phyloP scores from a whole-genome alignment of 2,329 filamentous ascomycete genomes.

The Calonectria pseudoreteaudii region DNA sequence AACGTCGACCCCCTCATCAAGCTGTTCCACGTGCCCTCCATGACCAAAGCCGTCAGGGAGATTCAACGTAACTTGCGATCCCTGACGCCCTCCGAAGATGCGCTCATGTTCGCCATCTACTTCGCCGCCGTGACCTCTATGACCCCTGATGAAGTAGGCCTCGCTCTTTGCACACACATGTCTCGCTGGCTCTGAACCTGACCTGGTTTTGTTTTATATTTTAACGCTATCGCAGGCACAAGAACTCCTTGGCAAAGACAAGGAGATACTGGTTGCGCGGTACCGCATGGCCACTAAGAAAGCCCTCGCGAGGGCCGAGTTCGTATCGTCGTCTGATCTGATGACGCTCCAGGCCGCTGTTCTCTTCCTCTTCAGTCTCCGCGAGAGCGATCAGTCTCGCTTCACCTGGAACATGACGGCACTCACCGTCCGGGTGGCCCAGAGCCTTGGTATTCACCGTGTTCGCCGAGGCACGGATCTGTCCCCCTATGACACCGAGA shows the following conservation, averaged over 20 bases:
- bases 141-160: conserved; percentile 16
- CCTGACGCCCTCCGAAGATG: conserved; percentile 20
- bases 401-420: conserved; percentile 22
- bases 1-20: conserved; percentile 29
- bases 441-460: conserved; percentile 18
- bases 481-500: conserved; percentile 14
- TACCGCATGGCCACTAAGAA: conserved; percentile 18
- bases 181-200: not conserved
- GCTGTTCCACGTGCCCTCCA: conserved; percentile 24
- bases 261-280: conserved; percentile 15
- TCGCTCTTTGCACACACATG: not conserved
- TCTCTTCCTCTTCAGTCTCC: conserved; percentile 11
- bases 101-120: conserved; percentile 28
- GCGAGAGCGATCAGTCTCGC: conserved; percentile 13
- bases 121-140: conserved; percentile 27
- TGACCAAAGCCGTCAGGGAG: conserved; percentile 18
- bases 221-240: conserved; percentile 12
- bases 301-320: conserved; percentile 22
- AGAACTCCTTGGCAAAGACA: conserved; percentile 20
- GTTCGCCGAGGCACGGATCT: not conserved
- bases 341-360: conserved; percentile 23
- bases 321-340: conserved; percentile 20
- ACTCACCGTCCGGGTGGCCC: conserved; percentile 20
- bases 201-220: not conserved
- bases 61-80: conserved; percentile 17